Conservation (phyloP, 352 stramenopile genomes). For the Pythium periplocum region DNA sequence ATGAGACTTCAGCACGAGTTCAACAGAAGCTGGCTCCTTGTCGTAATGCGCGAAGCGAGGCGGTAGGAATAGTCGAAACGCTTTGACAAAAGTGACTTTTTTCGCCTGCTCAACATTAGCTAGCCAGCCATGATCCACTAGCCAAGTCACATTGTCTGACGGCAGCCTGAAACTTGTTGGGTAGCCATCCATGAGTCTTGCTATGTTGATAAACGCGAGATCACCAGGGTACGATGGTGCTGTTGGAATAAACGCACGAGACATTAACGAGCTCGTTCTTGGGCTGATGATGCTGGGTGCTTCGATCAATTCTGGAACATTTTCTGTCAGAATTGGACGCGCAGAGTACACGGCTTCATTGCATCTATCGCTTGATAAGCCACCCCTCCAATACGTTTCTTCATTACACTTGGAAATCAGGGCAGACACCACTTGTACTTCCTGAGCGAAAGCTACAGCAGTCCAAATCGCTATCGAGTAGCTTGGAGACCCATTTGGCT, state of each 20-base stretch:
- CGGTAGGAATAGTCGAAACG: constrained; percentile 3
- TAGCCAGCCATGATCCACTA: constrained; percentile 5
- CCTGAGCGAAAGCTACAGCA: constrained; percentile 1
- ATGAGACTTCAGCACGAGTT: constrained; percentile 2
- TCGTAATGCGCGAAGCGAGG: constrained; percentile 5
- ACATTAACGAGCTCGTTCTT: too few species aligned
- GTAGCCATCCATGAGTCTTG: constrained; percentile 5
- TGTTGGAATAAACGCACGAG: constrained; percentile 1
- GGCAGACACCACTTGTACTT: constrained; percentile 6
- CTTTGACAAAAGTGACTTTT: constrained; percentile 2
- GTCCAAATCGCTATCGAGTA: constrained; percentile 8
- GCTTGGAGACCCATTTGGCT: not conserved
- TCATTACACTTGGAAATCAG: constrained; percentile 3
- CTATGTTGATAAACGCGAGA: constrained; percentile 7
- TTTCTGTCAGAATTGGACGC: not conserved
- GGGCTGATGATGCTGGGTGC: not conserved
- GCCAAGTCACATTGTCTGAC: constrained; percentile 7
- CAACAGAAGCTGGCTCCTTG: not conserved
- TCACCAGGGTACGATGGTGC: constrained; percentile 5
- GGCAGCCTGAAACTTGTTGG: constrained; percentile 6
- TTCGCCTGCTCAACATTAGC: not conserved
- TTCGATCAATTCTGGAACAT: not conserved
- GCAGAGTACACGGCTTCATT: constrained; percentile 4
- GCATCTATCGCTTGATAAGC: constrained; percentile 4
- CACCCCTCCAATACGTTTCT: constrained; percentile 4